Evolutionary conservation across 345 rosid genomes (phyloP).

Genomic region (Linum tenue): DNA sequence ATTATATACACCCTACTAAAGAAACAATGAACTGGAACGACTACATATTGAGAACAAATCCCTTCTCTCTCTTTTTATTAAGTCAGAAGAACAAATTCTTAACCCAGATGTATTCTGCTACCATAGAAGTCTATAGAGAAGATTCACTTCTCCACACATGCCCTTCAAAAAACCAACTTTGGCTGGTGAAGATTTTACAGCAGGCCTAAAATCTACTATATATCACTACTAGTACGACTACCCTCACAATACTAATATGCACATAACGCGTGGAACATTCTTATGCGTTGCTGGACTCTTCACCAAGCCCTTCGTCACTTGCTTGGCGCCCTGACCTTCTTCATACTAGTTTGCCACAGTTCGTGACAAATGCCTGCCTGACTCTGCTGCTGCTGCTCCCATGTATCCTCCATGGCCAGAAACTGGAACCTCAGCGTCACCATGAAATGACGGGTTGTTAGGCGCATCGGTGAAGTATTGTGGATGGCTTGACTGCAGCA

Average conservation of each 20-base stretch:
- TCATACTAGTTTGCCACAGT: not conserved
- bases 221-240: not conserved
- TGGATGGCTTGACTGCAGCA: slow-evolving; percentile 18
- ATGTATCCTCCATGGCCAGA: not conserved
- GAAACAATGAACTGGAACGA: no score
- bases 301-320: not conserved
- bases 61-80: no score
- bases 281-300: not conserved
- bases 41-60: no score
- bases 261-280: not conserved
- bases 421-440: slow-evolving; percentile 23
- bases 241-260: not conserved
- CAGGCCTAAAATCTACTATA: not conserved
- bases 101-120: not conserved
- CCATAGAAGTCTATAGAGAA: not conserved
- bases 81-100: not conserved
- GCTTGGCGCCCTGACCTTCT: not conserved
- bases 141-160: not conserved
- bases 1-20: no score
- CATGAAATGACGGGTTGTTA: not conserved
- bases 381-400: not conserved
- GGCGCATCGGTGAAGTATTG: not conserved
- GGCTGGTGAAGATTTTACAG: not conserved
- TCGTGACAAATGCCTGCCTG: not conserved
- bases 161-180: not conserved